Conservation (phyloP, 139 green algal species). For the Parachlorella kessleri region DNA sequence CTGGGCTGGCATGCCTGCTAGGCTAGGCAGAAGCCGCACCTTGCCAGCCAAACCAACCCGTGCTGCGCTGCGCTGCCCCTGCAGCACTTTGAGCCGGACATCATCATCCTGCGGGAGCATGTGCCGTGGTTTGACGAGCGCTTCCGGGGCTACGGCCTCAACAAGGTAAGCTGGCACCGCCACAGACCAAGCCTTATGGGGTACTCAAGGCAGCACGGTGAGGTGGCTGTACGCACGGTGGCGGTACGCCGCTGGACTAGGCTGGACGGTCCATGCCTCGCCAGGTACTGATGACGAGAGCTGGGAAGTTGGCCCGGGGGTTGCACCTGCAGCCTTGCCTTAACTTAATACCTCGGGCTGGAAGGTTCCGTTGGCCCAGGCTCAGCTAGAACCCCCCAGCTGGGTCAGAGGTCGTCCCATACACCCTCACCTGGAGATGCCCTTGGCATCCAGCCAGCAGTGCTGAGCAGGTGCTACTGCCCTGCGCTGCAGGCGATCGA, state of each 20-base stretch:
- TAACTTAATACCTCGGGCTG: background rate
- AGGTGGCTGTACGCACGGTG: too few relatives aligned
- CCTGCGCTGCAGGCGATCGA: background rate
- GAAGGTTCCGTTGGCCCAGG: background rate
- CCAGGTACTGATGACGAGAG: too few relatives aligned
- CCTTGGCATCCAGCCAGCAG: background rate
- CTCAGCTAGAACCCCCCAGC: background rate
- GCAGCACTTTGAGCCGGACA: background rate
- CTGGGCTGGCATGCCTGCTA: too few relatives aligned
- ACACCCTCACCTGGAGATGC: background rate
- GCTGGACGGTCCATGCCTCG: too few relatives aligned
- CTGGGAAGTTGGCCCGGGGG: too few relatives aligned
- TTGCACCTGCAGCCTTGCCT: too few relatives aligned
- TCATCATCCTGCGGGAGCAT: background rate
- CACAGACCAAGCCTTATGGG: background rate
- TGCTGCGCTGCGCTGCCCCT: too few relatives aligned
- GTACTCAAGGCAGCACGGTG: background rate
- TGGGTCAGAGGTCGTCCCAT: background rate
- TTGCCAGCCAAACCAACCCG: too few relatives aligned
- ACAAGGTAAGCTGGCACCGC: background rate
- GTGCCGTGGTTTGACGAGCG: background rate
- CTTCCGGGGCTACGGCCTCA: background rate
- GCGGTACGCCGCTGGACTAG: too few relatives aligned
- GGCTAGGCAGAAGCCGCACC: too few relatives aligned
- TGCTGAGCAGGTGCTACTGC: background rate